These are phyloP conservation scores for Monotropa hypopitys DNA, from an alignment of 179 eudicot species.

Conservation along the genomic window DNA sequence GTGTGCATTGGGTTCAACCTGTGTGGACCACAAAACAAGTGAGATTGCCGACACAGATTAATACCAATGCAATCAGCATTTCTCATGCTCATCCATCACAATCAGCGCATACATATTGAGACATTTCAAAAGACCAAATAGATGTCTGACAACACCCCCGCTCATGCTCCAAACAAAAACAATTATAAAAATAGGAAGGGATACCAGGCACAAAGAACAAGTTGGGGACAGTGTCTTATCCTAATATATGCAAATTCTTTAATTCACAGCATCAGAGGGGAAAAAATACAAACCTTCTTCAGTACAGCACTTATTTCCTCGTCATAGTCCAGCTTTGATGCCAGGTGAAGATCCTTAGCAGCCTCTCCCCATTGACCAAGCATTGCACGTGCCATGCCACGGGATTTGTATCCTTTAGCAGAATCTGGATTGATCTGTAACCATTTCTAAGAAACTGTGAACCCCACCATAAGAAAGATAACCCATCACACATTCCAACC, in stretches of 20 bases:
- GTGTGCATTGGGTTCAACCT: slow-evolving; percentile 84
- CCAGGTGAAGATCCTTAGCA: slow-evolving; percentile 92
- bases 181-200: not conserved
- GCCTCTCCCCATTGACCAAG: slow-evolving; percentile 92
- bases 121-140: not conserved
- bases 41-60: not conserved
- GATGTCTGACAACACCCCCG: not conserved
- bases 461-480: not conserved
- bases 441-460: not conserved
- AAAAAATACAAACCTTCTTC: slow-evolving; percentile 46
- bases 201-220: not conserved
- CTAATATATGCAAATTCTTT: not conserved
- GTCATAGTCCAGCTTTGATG: slow-evolving; percentile 77
- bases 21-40: not conserved
- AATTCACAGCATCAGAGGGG: not conserved
- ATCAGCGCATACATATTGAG: not conserved
- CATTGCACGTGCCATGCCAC: slow-evolving; percentile 87
- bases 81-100: not conserved
- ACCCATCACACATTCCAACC: not conserved
- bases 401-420: slow-evolving; percentile 85
- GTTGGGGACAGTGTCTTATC: no score
- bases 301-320: slow-evolving; percentile 72
- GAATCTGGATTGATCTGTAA: slow-evolving; percentile 92
- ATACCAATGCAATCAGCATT: not conserved
- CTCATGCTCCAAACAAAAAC: not conserved